Conservation (phyloP, 805 yeast species). For the Wickerhamomyces mucosus region DNA sequence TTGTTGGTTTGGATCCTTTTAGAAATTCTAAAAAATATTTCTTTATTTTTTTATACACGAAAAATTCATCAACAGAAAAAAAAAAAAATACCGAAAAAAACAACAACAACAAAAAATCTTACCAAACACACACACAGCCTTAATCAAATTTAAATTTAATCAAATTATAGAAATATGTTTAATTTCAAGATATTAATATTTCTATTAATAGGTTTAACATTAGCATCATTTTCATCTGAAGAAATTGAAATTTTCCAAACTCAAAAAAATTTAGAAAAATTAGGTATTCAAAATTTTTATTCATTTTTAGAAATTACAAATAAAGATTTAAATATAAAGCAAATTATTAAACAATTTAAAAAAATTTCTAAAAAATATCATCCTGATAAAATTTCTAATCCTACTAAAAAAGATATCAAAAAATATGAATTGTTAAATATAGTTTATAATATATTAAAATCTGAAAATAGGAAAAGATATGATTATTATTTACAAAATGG, state of each 20-base stretch:
- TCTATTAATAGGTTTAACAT: slow-evolving; percentile 12
- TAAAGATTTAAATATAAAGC: slow-evolving; percentile 30
- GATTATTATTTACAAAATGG: slow-evolving; percentile 79
- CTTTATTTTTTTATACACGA: too few relatives aligned
- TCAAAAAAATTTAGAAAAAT: slow-evolving; percentile 44
- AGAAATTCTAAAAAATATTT: too few relatives aligned
- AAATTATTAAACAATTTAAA: slow-evolving; percentile 59
- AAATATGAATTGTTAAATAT: slow-evolving; percentile 71
- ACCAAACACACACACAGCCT: too few relatives aligned
- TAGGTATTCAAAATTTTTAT: slow-evolving; percentile 22
- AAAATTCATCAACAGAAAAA: too few relatives aligned
- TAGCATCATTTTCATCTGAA: slow-evolving; percentile 45
- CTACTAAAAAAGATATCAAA: slow-evolving; percentile 33
- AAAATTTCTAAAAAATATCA: slow-evolving; percentile 64
- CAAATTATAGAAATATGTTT: too few relatives aligned
- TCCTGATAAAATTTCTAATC: slow-evolving; percentile 60
- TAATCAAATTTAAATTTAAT: too few relatives aligned
- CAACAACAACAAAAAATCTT: too few relatives aligned
- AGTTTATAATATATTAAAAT: slow-evolving; percentile 65
- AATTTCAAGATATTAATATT: too few relatives aligned
- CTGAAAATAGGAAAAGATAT: slow-evolving; percentile 52
- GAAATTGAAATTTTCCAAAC: slow-evolving; percentile 78
- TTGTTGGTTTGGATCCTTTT: too few relatives aligned
- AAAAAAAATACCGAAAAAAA: too few relatives aligned
- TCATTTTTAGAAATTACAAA: slow-evolving; percentile 14